These are phyloP conservation scores for Phalaenopsis equestris DNA, from an alignment of 106 monocot species.

Conservation along the genomic window DNA sequence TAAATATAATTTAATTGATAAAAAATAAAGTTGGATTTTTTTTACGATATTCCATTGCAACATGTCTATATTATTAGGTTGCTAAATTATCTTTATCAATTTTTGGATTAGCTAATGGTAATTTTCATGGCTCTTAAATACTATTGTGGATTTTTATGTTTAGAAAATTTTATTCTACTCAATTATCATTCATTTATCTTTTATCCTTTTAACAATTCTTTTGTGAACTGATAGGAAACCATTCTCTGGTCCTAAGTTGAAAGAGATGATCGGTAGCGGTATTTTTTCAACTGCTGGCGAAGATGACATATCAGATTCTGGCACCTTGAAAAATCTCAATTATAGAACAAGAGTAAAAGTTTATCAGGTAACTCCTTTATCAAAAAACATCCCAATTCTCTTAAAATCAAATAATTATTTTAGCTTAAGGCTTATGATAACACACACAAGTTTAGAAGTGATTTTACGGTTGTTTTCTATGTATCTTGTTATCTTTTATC, in stretches of 20 bases:
- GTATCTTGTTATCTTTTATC: neutral
- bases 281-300: slow-evolving; percentile 44
- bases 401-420: neutral
- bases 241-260: slow-evolving; percentile 53
- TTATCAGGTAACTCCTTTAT: slow-evolving; percentile 32
- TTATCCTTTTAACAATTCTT: neutral
- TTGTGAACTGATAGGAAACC: slow-evolving; percentile 34
- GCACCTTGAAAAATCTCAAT: slow-evolving; percentile 26
- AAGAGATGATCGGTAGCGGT: slow-evolving; percentile 69
- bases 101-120: neutral
- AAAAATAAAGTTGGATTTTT: neutral
- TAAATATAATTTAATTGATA: neutral
- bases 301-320: slow-evolving; percentile 30
- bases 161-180: no score
- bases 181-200: neutral
- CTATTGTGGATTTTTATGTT: no score
- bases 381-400: neutral
- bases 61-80: neutral
- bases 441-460: no score
- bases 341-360: slow-evolving; percentile 25
- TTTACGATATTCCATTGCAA: neutral
- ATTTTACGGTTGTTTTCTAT: neutral
- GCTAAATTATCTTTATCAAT: neutral
- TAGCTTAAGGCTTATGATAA: neutral
- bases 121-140: neutral